Evolutionary conservation across 441 rosid genomes (phyloP).

Genomic region (Euphorbia corollata): DNA sequence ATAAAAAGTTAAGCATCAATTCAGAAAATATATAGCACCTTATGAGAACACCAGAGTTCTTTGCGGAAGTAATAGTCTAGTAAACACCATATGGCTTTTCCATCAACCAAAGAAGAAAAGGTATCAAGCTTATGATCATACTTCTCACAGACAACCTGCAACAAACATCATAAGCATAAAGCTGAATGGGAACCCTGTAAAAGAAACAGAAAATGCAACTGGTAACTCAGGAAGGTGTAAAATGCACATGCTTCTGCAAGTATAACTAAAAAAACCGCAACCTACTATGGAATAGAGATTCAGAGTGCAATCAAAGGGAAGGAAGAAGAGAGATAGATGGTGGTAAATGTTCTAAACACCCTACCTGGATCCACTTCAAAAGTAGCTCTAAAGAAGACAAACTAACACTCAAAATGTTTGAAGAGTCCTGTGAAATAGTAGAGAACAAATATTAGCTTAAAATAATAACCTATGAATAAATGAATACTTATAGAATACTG

Average conservation of each 20-base stretch:
- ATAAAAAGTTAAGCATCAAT: conserved; percentile 12
- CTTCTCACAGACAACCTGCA: conserved; percentile 58
- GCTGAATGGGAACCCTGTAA: not conserved
- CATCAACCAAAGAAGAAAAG: conserved; percentile 62
- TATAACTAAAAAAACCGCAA: not conserved
- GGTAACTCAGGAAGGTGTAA: not conserved
- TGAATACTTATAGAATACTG: too few relatives aligned
- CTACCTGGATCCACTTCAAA: conserved; percentile 84
- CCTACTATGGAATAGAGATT: not conserved
- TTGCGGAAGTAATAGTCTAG: conserved; percentile 84
- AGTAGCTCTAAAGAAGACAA: conserved; percentile 55
- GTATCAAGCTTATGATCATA: conserved; percentile 46
- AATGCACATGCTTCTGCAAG: not conserved
- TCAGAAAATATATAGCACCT: conserved; percentile 32
- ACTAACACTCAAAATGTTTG: conserved; percentile 21
- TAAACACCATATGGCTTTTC: conserved; percentile 91
- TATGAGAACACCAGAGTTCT: conserved; percentile 58
- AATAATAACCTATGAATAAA: not conserved
- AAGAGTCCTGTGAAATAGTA: conserved; percentile 32
- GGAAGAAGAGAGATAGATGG: not conserved
- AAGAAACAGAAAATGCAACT: not conserved
- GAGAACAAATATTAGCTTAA: conserved; percentile 11
- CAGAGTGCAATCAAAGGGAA: conserved; percentile 1
- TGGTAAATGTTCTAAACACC: not conserved
- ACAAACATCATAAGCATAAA: conserved; percentile 8